phyloP scores from a whole-genome alignment of 495 filamentous ascomycete species.

The Aspergillus ostianus region DNA sequence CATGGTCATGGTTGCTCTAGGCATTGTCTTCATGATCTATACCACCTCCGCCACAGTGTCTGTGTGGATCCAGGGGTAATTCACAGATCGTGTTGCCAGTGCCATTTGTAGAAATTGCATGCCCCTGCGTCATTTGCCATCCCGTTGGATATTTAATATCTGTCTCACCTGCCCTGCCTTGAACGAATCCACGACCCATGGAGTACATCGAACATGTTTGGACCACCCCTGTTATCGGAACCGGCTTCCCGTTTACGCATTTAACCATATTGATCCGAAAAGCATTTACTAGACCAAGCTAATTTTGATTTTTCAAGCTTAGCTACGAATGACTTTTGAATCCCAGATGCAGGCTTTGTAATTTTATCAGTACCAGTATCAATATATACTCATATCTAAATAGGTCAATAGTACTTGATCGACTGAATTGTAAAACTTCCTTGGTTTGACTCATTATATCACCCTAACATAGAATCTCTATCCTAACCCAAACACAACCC shows the following conservation, averaged over 20 bases:
- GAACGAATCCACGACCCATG: neutral
- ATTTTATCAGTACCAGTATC: neutral
- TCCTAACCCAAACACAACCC: too few relatives aligned
- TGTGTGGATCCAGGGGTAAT: constrained; percentile 23
- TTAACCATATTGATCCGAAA: neutral
- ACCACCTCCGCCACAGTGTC: constrained; percentile 56
- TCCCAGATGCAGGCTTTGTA: neutral
- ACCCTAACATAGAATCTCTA: too few relatives aligned
- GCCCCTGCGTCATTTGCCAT: neutral
- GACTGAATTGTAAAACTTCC: too few relatives aligned
- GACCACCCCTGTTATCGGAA: neutral
- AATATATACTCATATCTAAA: neutral
- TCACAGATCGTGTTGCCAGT: neutral
- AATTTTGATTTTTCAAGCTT: neutral
- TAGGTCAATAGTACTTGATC: too few relatives aligned
- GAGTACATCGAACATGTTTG: neutral
- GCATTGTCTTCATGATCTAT: constrained; percentile 59
- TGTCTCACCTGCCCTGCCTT: neutral
- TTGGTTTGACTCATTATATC: too few relatives aligned
- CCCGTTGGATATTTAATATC: neutral
- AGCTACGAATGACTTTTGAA: neutral
- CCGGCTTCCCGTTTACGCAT: neutral
- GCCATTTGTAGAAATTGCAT: neutral
- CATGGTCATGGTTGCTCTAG: constrained; percentile 53
- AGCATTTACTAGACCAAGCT: neutral